Conservation (phyloP, 2,329 filamentous ascomycete genomes). For the Thelonectria discophora region DNA sequence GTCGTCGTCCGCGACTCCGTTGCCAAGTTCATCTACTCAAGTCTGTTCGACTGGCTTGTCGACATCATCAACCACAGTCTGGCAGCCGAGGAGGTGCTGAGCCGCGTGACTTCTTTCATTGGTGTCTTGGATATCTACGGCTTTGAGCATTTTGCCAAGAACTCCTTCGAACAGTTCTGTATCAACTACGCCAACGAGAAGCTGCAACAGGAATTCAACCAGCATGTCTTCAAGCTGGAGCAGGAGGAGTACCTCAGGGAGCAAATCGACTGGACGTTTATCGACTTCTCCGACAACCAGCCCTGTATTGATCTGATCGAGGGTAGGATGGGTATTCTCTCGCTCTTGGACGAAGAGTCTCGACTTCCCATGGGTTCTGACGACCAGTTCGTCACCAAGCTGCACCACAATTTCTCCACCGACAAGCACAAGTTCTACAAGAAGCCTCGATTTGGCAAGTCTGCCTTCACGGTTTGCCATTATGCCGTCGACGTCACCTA, state of each 20-base stretch:
- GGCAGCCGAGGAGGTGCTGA: conserved; percentile 86
- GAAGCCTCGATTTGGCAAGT: conserved; percentile 97
- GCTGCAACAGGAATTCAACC: conserved; percentile 98
- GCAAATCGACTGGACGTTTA: conserved; percentile 99
- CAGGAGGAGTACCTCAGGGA: conserved; percentile 97
- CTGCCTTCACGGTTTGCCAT: conserved; percentile 96
- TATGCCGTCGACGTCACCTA: conserved; percentile 98
- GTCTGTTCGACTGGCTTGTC: conserved; percentile 98
- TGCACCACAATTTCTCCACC: conserved; percentile 89
- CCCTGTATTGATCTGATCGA: conserved; percentile 99
- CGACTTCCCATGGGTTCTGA: conserved; percentile 96
- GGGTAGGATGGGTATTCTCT: conserved; percentile 92
- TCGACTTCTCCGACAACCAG: conserved; percentile 99
- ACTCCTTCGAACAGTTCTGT: conserved; percentile 99
- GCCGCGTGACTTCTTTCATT: conserved; percentile 87
- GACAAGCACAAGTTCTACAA: conserved; percentile 98
- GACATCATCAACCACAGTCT: conserved; percentile 93
- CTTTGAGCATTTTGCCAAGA: conserved; percentile 99
- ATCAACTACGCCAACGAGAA: conserved; percentile 99
- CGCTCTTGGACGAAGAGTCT: conserved; percentile 94
- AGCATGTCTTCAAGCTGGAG: conserved; percentile 98
- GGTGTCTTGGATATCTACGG: conserved; percentile 99
- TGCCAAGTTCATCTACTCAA: conserved; percentile 98
- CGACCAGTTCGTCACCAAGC: conserved; percentile 94
- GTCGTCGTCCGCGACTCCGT: conserved; percentile 96